A percentile compares a stretch with the other conserved stretches of the same genome.
phyloP scores from a whole-genome alignment of 768 basidiomycete species.

The Scleroderma bovista region DNA sequence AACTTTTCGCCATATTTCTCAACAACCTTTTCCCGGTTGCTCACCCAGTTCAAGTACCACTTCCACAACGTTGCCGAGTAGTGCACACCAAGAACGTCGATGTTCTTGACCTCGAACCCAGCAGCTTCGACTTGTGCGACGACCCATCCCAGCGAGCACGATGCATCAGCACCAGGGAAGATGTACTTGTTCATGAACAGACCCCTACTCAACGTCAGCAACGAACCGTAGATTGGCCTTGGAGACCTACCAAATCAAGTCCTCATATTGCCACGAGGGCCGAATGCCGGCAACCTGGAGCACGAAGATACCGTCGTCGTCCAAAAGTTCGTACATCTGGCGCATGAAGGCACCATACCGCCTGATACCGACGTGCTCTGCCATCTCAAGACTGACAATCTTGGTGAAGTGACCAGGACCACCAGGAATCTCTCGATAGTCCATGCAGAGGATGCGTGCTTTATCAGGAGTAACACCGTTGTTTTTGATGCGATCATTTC shows the following conservation, averaged over 20 bases:
- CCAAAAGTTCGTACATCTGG: slow-evolving; percentile 89
- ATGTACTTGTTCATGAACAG: slow-evolving; percentile 98
- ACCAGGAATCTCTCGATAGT: slow-evolving; percentile 87
- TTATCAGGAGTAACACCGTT: slow-evolving; percentile 70
- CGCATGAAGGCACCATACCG: slow-evolving; percentile 84
- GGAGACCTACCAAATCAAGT: slow-evolving; percentile 75
- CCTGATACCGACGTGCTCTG: slow-evolving; percentile 97
- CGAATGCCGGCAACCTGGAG: slow-evolving; percentile 97
- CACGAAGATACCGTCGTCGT: slow-evolving; percentile 92
- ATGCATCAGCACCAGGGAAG: slow-evolving; percentile 98
- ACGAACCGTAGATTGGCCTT: background rate
- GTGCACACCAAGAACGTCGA: slow-evolving; percentile 96
- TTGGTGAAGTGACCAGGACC: slow-evolving; percentile 77
- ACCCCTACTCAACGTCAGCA: slow-evolving; percentile 49
- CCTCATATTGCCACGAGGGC: slow-evolving; percentile 97
- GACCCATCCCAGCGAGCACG: slow-evolving; percentile 94
- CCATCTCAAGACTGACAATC: slow-evolving; percentile 97
- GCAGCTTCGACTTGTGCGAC: slow-evolving; percentile 80
- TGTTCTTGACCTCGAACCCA: slow-evolving; percentile 94
- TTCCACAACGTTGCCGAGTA: slow-evolving; percentile 85
- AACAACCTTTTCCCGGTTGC: slow-evolving; percentile 84
- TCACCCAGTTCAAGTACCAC: slow-evolving; percentile 98
- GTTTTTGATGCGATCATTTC: slow-evolving; percentile 76
- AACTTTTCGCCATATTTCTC: slow-evolving; percentile 82
- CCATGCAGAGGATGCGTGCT: slow-evolving; percentile 88